phyloP scores from a whole-genome alignment of 176 grass and related monocot genomes.

The Oryza meyeriana region DNA sequence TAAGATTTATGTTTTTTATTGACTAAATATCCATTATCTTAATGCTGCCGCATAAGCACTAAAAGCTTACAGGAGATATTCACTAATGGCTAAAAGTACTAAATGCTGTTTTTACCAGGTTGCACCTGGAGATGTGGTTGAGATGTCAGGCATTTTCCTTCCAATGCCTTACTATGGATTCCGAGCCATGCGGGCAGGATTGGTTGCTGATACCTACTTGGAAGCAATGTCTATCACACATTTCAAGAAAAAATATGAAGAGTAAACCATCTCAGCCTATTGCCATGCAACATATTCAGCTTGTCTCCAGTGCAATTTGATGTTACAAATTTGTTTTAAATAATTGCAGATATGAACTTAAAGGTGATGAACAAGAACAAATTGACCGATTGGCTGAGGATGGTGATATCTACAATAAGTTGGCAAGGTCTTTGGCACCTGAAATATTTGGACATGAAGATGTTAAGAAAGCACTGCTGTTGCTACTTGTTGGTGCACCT shows the following conservation, averaged over 20 bases:
- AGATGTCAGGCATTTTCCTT: slow-evolving; percentile 93
- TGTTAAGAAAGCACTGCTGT: slow-evolving; percentile 87
- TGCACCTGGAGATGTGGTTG: slow-evolving; percentile 94
- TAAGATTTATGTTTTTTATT: neutral
- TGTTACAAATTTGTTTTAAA: neutral
- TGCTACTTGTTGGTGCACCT: slow-evolving; percentile 95
- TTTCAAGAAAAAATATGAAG: slow-evolving; percentile 99
- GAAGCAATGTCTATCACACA: slow-evolving; percentile 97
- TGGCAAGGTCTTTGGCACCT: slow-evolving; percentile 83
- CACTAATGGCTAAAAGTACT: neutral
- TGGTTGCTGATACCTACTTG: slow-evolving; percentile 99
- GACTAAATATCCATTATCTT: neutral
- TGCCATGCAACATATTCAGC: neutral
- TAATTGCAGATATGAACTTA: slow-evolving; percentile 78
- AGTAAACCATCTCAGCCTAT: slow-evolving; percentile 53
- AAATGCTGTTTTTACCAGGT: slow-evolving; percentile 55
- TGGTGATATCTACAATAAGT: slow-evolving; percentile 95
- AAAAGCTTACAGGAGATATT: neutral
- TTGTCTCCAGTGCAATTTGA: slow-evolving; percentile 19
- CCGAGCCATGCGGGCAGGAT: slow-evolving; percentile 91
- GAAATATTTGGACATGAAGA: slow-evolving; percentile 99
- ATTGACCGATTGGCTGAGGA: slow-evolving; percentile 90
- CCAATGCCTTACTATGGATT: slow-evolving; percentile 97
- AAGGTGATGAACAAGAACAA: slow-evolving; percentile 93
- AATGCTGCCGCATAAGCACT: neutral